Evolutionary conservation across 257 asterid genomes (phyloP).

Genomic region (Solanum paucissectum): DNA sequence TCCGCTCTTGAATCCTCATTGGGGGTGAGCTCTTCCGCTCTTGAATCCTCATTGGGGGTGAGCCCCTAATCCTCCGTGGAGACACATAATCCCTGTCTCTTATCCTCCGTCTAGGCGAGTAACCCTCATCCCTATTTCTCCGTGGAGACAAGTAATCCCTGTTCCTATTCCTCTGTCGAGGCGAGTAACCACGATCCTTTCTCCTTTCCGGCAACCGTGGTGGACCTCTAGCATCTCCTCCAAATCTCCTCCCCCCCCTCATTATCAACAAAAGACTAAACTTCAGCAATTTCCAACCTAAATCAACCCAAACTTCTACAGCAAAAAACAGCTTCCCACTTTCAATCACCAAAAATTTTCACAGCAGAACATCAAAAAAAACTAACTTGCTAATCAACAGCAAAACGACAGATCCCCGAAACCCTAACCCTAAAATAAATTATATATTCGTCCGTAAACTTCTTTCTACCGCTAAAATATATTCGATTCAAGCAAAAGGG

Average conservation of each 20-base stretch:
- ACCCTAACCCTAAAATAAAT: background rate
- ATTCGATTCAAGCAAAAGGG: background rate
- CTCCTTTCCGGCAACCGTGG: conserved; percentile 9
- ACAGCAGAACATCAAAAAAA: background rate
- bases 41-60: background rate
- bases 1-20: background rate
- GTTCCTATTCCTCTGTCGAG: background rate
- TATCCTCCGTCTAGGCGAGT: background rate
- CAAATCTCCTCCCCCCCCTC: conserved; percentile 35
- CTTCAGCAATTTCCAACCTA: background rate
- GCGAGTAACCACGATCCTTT: background rate
- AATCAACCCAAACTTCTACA: background rate
- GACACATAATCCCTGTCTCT: background rate
- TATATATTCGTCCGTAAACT: background rate
- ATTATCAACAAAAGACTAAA: conserved; percentile 4
- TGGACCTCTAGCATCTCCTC: conserved; percentile 15
- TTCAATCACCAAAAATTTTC: background rate
- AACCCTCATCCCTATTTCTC: conserved; percentile 4
- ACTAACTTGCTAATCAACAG: background rate
- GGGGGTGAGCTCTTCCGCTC: background rate
- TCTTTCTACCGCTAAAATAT: background rate
- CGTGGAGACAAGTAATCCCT: background rate
- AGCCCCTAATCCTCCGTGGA: conserved; percentile 1
- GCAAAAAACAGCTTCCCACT: background rate
- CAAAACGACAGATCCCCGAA: background rate